Evolutionary conservation across 176 grass and related monocot genomes (phyloP), one percentile per base, ranked within the genome.

Genomic region (Calamus simplicifolius): DNA sequence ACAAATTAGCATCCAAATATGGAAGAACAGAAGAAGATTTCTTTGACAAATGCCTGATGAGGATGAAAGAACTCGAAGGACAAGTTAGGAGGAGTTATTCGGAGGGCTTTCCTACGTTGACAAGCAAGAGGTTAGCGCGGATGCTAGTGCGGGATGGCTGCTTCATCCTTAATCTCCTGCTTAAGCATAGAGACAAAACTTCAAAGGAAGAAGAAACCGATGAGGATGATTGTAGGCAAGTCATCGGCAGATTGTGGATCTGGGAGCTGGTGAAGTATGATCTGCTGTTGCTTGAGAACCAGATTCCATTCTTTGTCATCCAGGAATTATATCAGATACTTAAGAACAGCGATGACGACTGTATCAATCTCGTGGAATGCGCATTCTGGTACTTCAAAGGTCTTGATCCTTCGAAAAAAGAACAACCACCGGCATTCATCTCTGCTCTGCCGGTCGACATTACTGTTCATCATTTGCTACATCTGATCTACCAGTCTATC

Each of bases 191-290:
- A 23, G 21, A 23, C 21, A 23, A 1, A n/a, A n/a, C n/a, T 23
- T 23, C 21, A 23, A 23, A 23, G 21, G 29, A 52, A 6, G 18
- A 18, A 25, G 13, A 50, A 5, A 12, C 21, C 0, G 62, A 66
- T 5, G 18, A 51, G 3, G 18, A 50, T 50, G 62, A 51, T 18
- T 23, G 1, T 23, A 66, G 16, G 18, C 0, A 66, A 50, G 15
- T 66, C 5, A 49, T 66, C 4, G 62, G 62, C 4, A 66, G 62
- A 66, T 51, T 27, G 29, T 66, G 62, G 62, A 66, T 66, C 19
- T 66, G 62, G 62, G 50, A 66, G 3, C 17, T 66, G 62, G 62
- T 66, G 62, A 50, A 4, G 23, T 66, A 66, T 66, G 62, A 66
- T 66, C 62, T 66, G 62, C 30, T 23, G 21, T 23, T 23, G 62